A percentile compares a stretch with the other conserved stretches of the same genome.
These are phyloP conservation scores for Emmonsia crescens DNA, from an alignment of 2,329 filamentous ascomycete genomes.

Conservation along the genomic window DNA sequence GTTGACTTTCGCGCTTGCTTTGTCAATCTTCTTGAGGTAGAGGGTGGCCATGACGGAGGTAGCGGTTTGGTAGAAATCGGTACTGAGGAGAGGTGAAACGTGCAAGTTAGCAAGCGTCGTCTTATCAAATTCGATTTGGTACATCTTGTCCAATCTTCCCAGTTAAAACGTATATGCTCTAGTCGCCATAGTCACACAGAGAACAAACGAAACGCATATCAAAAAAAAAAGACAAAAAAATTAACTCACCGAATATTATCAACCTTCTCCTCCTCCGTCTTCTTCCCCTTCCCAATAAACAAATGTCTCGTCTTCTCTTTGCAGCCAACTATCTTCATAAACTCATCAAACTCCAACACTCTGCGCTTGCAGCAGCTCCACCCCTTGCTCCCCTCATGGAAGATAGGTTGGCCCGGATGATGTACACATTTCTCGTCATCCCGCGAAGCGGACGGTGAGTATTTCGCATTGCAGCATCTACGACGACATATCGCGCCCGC, in stretches of 20 bases:
- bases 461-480: slow-evolving; percentile 58
- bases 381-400: slow-evolving; percentile 96
- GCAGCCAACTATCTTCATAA: slow-evolving; percentile 91
- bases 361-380: slow-evolving; percentile 94
- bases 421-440: slow-evolving; percentile 71
- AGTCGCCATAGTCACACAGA: background rate
- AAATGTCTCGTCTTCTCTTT: slow-evolving; percentile 70
- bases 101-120: background rate
- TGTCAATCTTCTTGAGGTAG: slow-evolving; percentile 95
- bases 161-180: background rate
- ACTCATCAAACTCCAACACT: slow-evolving; percentile 94
- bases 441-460: slow-evolving; percentile 47
- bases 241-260: slow-evolving; percentile 59
- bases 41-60: slow-evolving; percentile 78
- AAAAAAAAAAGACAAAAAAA: slow-evolving; percentile 6
- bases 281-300: slow-evolving; percentile 66
- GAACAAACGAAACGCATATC: background rate
- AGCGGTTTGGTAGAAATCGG: slow-evolving; percentile 92
- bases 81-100: slow-evolving; percentile 34
- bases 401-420: slow-evolving; percentile 83
- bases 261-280: slow-evolving; percentile 60
- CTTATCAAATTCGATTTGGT: background rate
- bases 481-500: slow-evolving; percentile 67
- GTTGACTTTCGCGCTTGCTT: slow-evolving; percentile 59
- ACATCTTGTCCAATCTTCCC: background rate